Evolutionary conservation across 441 rosid genomes (phyloP), one percentile per base, ranked within the genome.

Genomic region (Arabidopsis lyrata): DNA sequence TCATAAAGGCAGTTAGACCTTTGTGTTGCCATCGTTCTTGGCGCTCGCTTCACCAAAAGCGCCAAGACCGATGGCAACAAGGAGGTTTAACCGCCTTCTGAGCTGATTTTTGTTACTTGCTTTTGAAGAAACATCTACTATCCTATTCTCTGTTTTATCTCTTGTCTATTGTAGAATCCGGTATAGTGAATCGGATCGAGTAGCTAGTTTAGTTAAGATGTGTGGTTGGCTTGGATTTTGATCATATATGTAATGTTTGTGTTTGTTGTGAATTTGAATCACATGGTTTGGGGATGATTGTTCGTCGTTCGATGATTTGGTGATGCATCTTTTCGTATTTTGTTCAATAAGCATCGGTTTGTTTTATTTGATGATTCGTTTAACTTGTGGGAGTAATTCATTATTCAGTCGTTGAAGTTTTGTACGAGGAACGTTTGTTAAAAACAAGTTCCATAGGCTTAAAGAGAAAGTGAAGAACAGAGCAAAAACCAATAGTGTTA

Each of bases 201-300:
- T 49, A 20, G 6, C 54, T 49, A 18, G 54, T 18, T 49, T 18
- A 49, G 54, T 49, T 18, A 49, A 20, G 54, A 48, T 48, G 6
- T 53, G 66, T 76, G 49, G 3, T 36, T 56, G 6, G 18, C 8
- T 68, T 68, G 18, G 63, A 34, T 61, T 53, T 61, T 58, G 16
- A 39, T 36, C 38, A 36, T 38, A 59, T 38, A 22, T 55, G 22
- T 55, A n/a, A 18, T 32, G 41, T 60, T 35, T 59, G 15, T 58
- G 15, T 58, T 36, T 36, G 41, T 32, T 54, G 9, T 29, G 20
- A 18, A 20, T 49, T 53, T 62, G 50, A 63, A 55, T 58, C 10
- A 50, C 2, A 62, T 63, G 29, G 53, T 71, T 50, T 24, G 4
- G 27, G 27, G 27, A 24, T 24, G 27, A 24, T 15, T 11, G 29